Evolutionary conservation across 176 grass and related monocot species (phyloP).

Genomic region (Ensete glaucum): DNA sequence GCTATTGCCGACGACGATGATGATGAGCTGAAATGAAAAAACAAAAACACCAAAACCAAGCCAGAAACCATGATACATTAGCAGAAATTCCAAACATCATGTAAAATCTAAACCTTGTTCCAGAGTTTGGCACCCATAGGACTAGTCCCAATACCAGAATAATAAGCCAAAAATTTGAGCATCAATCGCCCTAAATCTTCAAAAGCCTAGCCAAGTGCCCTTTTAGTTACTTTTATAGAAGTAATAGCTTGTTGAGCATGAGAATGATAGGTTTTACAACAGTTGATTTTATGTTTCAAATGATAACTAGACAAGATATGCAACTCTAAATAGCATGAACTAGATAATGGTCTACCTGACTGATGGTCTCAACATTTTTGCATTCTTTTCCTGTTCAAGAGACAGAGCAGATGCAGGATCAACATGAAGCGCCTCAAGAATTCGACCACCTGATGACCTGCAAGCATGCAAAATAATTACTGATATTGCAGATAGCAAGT

Average conservation of each 20-base stretch:
- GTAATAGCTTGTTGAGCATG: not conserved
- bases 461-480: constrained; percentile 46
- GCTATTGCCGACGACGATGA: constrained; percentile 50
- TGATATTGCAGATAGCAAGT: constrained; percentile 21
- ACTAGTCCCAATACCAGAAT: not conserved
- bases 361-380: constrained; percentile 60
- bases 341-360: constrained; percentile 53
- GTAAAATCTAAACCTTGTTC: not conserved
- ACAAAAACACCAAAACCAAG: constrained; percentile 1
- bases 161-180: not conserved
- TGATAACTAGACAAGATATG: not conserved
- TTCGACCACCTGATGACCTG: constrained; percentile 70
- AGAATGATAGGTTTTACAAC: not conserved
- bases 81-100: not conserved
- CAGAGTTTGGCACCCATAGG: not conserved
- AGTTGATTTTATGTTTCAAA: not conserved
- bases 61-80: not conserved
- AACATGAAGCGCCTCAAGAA: constrained; percentile 96
- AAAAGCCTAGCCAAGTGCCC: not conserved
- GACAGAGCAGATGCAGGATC: constrained; percentile 93
- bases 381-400: constrained; percentile 79
- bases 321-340: constrained; percentile 11
- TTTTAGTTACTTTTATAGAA: not conserved
- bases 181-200: not conserved
- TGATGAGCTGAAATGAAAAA: constrained; percentile 37